Conservation (phyloP, 2,329 filamentous ascomycete species). For the Aspergillus brunneoviolaceus region DNA sequence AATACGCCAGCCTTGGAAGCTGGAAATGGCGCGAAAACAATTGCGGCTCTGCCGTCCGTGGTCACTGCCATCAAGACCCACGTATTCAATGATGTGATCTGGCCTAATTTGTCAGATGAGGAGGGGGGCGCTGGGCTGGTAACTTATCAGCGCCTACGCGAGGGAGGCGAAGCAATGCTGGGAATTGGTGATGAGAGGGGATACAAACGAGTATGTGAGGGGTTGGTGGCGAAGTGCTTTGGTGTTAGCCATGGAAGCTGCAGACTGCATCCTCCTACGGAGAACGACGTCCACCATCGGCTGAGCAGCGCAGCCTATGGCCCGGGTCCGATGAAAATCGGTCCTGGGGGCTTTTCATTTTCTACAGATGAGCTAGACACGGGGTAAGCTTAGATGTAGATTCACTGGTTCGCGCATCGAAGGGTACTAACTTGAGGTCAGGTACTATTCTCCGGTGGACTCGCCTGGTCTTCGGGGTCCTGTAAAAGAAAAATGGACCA, state of each 20-base stretch:
- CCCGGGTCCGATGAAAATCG: slow-evolving; percentile 51
- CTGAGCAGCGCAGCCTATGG: slow-evolving; percentile 46
- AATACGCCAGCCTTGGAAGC: slow-evolving; percentile 87
- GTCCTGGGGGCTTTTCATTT: slow-evolving; percentile 34
- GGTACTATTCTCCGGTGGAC: slow-evolving; percentile 29
- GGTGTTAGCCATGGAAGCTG: slow-evolving; percentile 88
- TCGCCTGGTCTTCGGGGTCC: slow-evolving; percentile 24
- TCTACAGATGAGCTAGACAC: slow-evolving; percentile 22
- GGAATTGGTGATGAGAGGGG: slow-evolving; percentile 77
- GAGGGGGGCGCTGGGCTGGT: slow-evolving; percentile 91
- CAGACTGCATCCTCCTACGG: slow-evolving; percentile 63
- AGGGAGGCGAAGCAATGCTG: slow-evolving; percentile 81
- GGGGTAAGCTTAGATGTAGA: slow-evolving; percentile 25
- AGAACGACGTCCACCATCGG: slow-evolving; percentile 57
- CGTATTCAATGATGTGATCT: slow-evolving; percentile 97
- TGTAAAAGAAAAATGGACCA: slow-evolving; percentile 12
- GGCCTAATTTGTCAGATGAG: slow-evolving; percentile 96
- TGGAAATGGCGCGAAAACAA: slow-evolving; percentile 72
- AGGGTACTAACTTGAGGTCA: not conserved
- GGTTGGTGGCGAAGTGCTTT: slow-evolving; percentile 83
- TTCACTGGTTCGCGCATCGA: slow-evolving; percentile 1
- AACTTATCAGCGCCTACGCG: slow-evolving; percentile 82
- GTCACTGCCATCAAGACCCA: slow-evolving; percentile 89
- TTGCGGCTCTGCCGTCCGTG: slow-evolving; percentile 84
- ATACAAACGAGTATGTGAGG: slow-evolving; percentile 85